Conservation (phyloP, 768 basidiomycete genomes). For the Tremella mesenterica region DNA sequence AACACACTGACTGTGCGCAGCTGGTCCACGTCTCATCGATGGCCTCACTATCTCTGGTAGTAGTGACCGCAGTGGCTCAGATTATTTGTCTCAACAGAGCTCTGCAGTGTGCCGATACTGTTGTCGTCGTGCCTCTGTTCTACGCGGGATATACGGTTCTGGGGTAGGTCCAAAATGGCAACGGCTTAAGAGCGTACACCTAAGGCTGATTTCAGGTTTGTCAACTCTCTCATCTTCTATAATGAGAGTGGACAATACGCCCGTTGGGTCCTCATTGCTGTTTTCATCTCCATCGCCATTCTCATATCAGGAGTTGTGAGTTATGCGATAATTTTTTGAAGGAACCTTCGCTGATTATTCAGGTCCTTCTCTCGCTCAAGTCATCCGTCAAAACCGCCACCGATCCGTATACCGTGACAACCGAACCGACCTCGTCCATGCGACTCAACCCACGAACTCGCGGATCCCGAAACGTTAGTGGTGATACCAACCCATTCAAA, state of each 20-base stretch:
- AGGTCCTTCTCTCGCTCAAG: conserved; percentile 79
- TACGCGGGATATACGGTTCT: conserved; percentile 55
- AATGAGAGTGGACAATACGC: conserved; percentile 76
- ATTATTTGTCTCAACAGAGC: conserved; percentile 87
- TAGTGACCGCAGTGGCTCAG: conserved; percentile 71
- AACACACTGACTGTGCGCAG: conserved; percentile 61
- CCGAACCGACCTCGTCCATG: conserved; percentile 16
- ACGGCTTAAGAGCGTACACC: neutral
- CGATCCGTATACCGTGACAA: conserved; percentile 31
- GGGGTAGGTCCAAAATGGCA: conserved; percentile 13
- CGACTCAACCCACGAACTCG: conserved; percentile 11
- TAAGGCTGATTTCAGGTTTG: conserved; percentile 48
- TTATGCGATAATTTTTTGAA: neutral
- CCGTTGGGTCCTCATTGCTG: conserved; percentile 76
- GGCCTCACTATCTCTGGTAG: conserved; percentile 56
- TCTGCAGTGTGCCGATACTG: conserved; percentile 65
- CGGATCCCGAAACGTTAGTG: neutral
- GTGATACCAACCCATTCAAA: conserved; percentile 4
- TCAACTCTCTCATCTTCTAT: conserved; percentile 66
- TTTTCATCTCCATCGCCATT: conserved; percentile 74
- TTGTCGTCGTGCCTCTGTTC: conserved; percentile 82
- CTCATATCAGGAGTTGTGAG: conserved; percentile 73
- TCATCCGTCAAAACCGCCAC: conserved; percentile 30
- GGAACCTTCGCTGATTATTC: neutral
- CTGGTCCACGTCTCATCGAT: conserved; percentile 74